Base-by-base conservation (phyloP, 768 basidiomycete genomes). In the Boletus rubroflammeus region DNA sequence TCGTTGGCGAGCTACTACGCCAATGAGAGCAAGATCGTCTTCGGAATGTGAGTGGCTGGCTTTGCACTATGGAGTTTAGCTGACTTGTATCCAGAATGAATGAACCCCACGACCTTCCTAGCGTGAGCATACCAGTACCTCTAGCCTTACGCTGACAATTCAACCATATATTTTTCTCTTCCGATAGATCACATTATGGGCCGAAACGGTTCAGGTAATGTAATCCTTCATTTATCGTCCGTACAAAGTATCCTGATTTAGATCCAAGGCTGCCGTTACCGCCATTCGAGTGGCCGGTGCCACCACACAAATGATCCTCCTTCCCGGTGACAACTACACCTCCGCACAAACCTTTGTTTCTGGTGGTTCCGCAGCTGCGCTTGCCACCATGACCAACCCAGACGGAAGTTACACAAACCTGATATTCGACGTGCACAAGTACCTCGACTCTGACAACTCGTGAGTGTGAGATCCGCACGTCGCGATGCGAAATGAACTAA, bases 371-470 rank as follows among this genome's bases (percentile, higher is more conserved):
- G 58, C 56, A 6, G 56, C 31, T 43, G 51, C 56, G 3, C 56
- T 59, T 6, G 15, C 41, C 0, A 29, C 34, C 3, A 45, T 59
- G 5, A 59, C 32, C 5, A 59, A 59, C 25, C 58, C 48, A 3
- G 58, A 58, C 14, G 56, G 58, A 17, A 53, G 36, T 11, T 2
- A 46, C 49, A 58, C 47, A 0, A 48, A 51, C 35, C 17, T 59
- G n/a, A 23, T 58, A 25, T 53, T 59, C 19, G 58, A 59, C 17
- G 56, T 59, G 13, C 58, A 58, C 40, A 53, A 26, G 26, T 59
- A 59, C 28, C 58, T 59, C 47, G 58, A 59, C 40, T 58, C 28
- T 26, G 58, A 53, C 29, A 39, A 39, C 34, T 57, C 58, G 58
- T 57, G 25, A 43, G 58, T 44, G 21, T 31, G 17, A 36, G 35